These are phyloP conservation scores for Thoreauomyces humboldtii DNA, from an alignment of 192 early-diverging fungal genomes.

Conservation along the genomic window DNA sequence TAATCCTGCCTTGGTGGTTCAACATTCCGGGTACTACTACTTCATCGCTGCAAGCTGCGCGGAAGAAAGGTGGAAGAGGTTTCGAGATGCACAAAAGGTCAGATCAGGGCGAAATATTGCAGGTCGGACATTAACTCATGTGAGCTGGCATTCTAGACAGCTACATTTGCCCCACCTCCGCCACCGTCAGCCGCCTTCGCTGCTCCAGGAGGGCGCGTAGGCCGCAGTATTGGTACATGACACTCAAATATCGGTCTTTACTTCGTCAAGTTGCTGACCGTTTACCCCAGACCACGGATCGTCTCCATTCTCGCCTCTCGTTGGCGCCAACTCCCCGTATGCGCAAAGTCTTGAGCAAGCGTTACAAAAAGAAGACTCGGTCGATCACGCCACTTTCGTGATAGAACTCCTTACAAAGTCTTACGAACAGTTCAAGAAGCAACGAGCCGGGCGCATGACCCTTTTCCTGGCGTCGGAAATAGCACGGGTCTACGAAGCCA, in stretches of 20 bases:
- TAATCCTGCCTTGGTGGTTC: conserved; percentile 67
- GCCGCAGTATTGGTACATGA: too few relatives aligned
- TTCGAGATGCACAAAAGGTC: conserved; percentile 40
- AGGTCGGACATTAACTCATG: too few relatives aligned
- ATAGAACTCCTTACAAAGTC: conserved; percentile 87
- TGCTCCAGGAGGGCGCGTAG: too few relatives aligned
- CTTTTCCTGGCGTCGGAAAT: conserved; percentile 84
- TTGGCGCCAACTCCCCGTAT: neutral
- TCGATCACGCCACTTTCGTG: conserved; percentile 60
- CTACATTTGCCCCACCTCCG: conserved; percentile 27
- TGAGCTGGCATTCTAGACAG: too few relatives aligned
- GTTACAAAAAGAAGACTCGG: neutral
- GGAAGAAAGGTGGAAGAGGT: conserved; percentile 65
- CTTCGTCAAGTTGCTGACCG: too few relatives aligned
- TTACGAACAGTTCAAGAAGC: conserved; percentile 84
- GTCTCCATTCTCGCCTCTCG: conserved; percentile 2
- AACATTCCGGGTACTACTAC: conserved; percentile 87
- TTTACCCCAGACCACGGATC: neutral
- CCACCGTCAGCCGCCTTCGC: conserved; percentile 38
- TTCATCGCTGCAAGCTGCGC: conserved; percentile 70
- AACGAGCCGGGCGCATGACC: conserved; percentile 73
- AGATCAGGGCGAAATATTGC: too few relatives aligned
- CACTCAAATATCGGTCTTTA: too few relatives aligned
- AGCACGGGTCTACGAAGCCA: conserved; percentile 73
- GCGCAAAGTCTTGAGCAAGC: neutral